Conservation (phyloP, 345 rosid species). For the Rhodamnia rubescens region DNA sequence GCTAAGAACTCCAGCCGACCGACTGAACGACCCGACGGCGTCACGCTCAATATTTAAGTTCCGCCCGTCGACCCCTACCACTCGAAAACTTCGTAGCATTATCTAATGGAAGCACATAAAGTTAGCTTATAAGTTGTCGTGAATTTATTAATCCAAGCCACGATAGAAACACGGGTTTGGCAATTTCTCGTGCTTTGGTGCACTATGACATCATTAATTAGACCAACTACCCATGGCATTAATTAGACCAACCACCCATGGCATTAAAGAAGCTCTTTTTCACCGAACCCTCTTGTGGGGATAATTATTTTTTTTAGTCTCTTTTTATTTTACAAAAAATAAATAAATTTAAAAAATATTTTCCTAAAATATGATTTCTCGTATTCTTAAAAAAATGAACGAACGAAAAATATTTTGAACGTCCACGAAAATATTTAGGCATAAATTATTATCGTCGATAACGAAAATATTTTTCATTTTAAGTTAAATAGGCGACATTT, state of each 20-base stretch:
- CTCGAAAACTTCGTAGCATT: not conserved
- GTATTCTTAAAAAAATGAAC: too few species aligned
- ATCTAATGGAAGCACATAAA: not conserved
- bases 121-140: not conserved
- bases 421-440: too few species aligned
- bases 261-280: not conserved
- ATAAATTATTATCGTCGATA: too few species aligned
- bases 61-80: not conserved
- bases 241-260: not conserved
- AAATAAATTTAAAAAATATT: too few species aligned
- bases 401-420: too few species aligned
- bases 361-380: too few species aligned
- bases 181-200: not conserved
- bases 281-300: not conserved
- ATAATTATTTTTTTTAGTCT: not conserved
- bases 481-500: too few species aligned
- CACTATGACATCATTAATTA: not conserved
- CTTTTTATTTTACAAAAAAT: too few species aligned
- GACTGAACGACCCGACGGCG: not conserved
- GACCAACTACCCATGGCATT: not conserved
- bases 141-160: not conserved
- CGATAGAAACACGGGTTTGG: not conserved
- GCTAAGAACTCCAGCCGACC: not conserved
- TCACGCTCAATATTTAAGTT: not conserved
- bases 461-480: too few species aligned